phyloP scores from a whole-genome alignment of 1,139 yeast genomes.

The Saccharomyces hybrid region DNA sequence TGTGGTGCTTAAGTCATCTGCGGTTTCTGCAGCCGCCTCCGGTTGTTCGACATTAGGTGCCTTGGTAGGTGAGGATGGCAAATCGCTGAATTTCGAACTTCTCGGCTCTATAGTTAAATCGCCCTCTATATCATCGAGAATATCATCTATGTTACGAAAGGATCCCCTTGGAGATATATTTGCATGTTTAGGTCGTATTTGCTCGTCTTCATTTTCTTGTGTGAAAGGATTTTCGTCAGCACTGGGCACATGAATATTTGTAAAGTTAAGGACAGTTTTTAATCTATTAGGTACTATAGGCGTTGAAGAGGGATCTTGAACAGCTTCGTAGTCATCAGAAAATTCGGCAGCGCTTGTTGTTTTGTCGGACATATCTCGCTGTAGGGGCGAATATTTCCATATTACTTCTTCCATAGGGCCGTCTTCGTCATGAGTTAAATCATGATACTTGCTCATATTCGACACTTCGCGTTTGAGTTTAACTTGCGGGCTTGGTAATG shows the following conservation, averaged over 20 bases:
- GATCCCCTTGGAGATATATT: constrained; percentile 12
- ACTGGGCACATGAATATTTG: constrained; percentile 13
- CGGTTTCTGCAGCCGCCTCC: too few species aligned
- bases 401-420: constrained; percentile 27
- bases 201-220: constrained; percentile 1
- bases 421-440: constrained; percentile 9
- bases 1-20: too few species aligned
- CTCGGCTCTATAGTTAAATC: constrained; percentile 6
- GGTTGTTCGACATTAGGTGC: too few species aligned
- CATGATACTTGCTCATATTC: too few species aligned
- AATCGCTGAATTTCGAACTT: constrained; percentile 5
- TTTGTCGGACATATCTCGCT: constrained; percentile 13
- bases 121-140: constrained; percentile 4
- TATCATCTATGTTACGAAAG: constrained; percentile 3
- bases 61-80: constrained; percentile 13
- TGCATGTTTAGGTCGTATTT: not conserved
- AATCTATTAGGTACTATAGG: constrained; percentile 25
- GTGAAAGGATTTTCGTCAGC: not conserved
- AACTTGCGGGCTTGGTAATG: too few species aligned
- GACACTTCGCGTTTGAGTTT: too few species aligned
- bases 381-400: constrained; percentile 27
- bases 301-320: constrained; percentile 26
- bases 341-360: constrained; percentile 13
- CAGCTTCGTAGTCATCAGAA: constrained; percentile 11
- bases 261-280: constrained; percentile 22